Percentiles rank a stretch among this genome's conserved stretches.
phyloP scores from a whole-genome alignment of 768 basidiomycete genomes.

The Coprinopsis cinerea region DNA sequence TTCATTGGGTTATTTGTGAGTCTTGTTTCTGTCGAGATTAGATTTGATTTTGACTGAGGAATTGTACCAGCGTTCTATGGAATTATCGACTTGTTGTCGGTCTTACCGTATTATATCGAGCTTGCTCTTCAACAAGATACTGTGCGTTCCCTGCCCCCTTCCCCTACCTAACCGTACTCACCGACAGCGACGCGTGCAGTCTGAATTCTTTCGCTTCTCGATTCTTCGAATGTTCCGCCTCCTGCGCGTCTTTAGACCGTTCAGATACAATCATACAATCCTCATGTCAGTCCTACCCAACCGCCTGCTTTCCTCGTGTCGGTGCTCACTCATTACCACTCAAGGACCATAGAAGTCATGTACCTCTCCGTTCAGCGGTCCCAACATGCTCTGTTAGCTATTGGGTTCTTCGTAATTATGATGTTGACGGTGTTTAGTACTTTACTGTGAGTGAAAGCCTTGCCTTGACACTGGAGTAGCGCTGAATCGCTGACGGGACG shows the following conservation, averaged over 20 bases:
- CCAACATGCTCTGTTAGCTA: constrained; percentile 80
- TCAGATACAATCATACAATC: constrained; percentile 77
- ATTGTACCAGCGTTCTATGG: constrained; percentile 64
- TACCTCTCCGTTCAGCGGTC: constrained; percentile 81
- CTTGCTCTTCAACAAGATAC: constrained; percentile 81
- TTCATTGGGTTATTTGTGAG: constrained; percentile 66
- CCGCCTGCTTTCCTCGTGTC: background rate
- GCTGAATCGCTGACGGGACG: background rate
- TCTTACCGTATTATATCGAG: constrained; percentile 87
- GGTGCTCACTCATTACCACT: background rate
- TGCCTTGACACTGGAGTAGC: background rate
- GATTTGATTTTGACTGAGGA: background rate
- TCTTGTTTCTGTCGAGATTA: constrained; percentile 16
- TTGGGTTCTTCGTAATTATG: constrained; percentile 87
- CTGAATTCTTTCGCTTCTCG: constrained; percentile 84
- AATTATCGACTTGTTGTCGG: constrained; percentile 79
- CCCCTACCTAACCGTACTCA: background rate
- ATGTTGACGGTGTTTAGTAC: constrained; percentile 86
- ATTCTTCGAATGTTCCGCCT: constrained; percentile 88
- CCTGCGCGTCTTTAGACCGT: constrained; percentile 83
- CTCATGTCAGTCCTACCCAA: constrained; percentile 51
- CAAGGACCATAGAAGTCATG: constrained; percentile 88
- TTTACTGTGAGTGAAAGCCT: constrained; percentile 46
- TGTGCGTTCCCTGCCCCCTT: constrained; percentile 38
- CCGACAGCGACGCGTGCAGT: constrained; percentile 32